phyloP scores from a whole-genome alignment of 768 basidiomycete species.

The Tylopilus intermedius region DNA sequence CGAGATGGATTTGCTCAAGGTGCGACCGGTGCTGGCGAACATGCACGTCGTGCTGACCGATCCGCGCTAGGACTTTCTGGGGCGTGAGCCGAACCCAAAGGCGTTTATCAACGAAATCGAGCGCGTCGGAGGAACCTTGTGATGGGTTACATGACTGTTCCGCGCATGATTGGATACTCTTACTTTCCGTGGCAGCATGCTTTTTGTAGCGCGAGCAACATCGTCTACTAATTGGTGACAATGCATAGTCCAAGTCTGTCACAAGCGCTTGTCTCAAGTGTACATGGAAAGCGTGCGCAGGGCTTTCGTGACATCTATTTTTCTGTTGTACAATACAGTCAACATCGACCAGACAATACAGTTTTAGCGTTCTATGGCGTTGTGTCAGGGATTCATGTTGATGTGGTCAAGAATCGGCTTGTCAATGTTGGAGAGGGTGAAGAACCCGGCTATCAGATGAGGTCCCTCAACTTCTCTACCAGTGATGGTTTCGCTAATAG shows the following conservation, averaged over 20 bases:
- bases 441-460: slow-evolving; percentile 4
- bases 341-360: too few species aligned
- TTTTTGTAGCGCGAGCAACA: too few species aligned
- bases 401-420: too few species aligned
- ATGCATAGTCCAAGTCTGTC: too few species aligned
- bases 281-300: too few species aligned
- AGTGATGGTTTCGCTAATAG: slow-evolving; percentile 9
- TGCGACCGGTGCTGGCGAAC: slow-evolving; percentile 18
- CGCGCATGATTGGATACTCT: background rate
- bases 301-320: too few species aligned
- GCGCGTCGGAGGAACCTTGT: slow-evolving; percentile 38
- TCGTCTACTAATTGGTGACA: too few species aligned
- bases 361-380: too few species aligned
- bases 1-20: slow-evolving; percentile 68
- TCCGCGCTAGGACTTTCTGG: slow-evolving; percentile 62
- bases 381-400: too few species aligned
- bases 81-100: slow-evolving; percentile 65
- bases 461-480: background rate
- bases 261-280: too few species aligned
- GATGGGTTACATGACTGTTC: background rate
- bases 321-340: too few species aligned
- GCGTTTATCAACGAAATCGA: slow-evolving; percentile 65
- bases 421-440: background rate
- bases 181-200: background rate
- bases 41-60: background rate